Evolutionary conservation across 306 rosid genomes (phyloP), one percentile per base, ranked within the genome.

Genomic region (Quercus gilva): DNA sequence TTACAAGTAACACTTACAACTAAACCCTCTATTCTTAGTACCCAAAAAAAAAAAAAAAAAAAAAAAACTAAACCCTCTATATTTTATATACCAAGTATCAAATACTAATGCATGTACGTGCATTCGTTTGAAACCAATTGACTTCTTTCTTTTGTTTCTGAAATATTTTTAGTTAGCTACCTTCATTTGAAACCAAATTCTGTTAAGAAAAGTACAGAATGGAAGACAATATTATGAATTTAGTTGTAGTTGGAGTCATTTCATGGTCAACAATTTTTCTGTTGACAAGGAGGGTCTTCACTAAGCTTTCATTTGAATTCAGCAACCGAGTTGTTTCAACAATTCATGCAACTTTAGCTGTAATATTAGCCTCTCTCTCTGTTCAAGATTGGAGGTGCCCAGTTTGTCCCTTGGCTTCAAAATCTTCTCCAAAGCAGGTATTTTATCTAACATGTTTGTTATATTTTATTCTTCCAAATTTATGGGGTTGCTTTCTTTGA

Each of bases 381-480:
- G 89, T 94, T 35, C 20, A 88, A 82, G 88, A 89, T 80, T 91
- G 97, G 97, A 87, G 63, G 1, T 92, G 97, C 78, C 94, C 98
- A 23, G 76, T 88, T 57, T 92, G 94, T 71, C 88, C 92, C 78
- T 7, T 77, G 69, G 93, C 92, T 45, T 77, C 94, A 28, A 81
- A 71, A 1, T 86, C 97, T 76, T 91, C 97, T 18, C 85, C 75
- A 1, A 41, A 1, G 51, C 96, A 94, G 97, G 98, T 89, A 74
- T 41, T 41, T 37, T 18, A 33, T 7, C 12, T 49, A 49, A 49
- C 17, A 49, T 2, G 53, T 41, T 41, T 8, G 45, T 41, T 2
- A 8, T 2, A 8, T 8, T 49, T 49, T 49, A 49, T 10, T 49
- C 53, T 49, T 49, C 49, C 20, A 6, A 13, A 3, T 25, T 18